phyloP scores from a whole-genome alignment of 371 early-diverging fungal genomes.

The Mucor mucedo region DNA sequence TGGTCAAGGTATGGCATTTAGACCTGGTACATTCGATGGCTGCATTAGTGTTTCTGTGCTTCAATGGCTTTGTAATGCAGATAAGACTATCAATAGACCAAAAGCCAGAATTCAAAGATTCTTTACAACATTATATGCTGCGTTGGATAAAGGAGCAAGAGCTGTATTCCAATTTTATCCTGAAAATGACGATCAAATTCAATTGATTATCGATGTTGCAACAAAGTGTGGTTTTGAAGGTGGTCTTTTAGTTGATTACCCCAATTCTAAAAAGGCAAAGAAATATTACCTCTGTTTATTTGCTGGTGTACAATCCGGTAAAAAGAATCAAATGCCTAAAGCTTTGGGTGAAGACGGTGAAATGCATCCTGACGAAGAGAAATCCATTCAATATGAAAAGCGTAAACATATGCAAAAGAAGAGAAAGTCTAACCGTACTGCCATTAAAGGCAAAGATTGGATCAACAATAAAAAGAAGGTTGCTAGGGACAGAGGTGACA shows the following conservation, averaged over 20 bases:
- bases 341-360: slow-evolving; percentile 79
- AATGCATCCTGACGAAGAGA: slow-evolving; percentile 58
- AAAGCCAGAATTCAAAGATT: slow-evolving; percentile 86
- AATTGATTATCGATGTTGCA: slow-evolving; percentile 89
- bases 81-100: slow-evolving; percentile 85
- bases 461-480: slow-evolving; percentile 92
- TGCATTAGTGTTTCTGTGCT: slow-evolving; percentile 96
- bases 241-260: slow-evolving; percentile 96
- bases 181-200: slow-evolving; percentile 94
- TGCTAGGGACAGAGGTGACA: slow-evolving; percentile 82
- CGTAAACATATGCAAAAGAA: slow-evolving; percentile 42
- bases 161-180: slow-evolving; percentile 99
- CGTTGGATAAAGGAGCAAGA: slow-evolving; percentile 87
- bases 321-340: slow-evolving; percentile 73
- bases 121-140: slow-evolving; percentile 92
- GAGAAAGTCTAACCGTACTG: slow-evolving; percentile 57
- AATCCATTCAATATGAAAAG: slow-evolving; percentile 45
- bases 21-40: slow-evolving; percentile 98
- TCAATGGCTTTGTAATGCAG: slow-evolving; percentile 99
- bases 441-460: slow-evolving; percentile 90
- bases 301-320: slow-evolving; percentile 78
- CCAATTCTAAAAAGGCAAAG: slow-evolving; percentile 95
- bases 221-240: slow-evolving; percentile 95
- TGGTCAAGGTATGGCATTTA: slow-evolving; percentile 94
- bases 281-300: slow-evolving; percentile 97